Conservation (phyloP, 305 asterid genomes). For the Fraxinus baroniana region DNA sequence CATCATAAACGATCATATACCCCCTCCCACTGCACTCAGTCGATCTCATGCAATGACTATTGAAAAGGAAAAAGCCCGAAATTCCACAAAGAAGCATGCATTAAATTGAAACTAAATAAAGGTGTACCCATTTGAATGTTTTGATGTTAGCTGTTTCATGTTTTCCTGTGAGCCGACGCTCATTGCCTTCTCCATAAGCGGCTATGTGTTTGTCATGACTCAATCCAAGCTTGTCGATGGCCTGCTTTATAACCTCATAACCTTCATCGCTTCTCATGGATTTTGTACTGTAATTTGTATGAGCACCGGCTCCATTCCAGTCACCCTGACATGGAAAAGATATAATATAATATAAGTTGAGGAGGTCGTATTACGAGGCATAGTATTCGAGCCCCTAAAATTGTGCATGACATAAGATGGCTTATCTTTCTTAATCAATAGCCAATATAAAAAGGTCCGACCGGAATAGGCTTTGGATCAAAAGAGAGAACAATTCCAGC, state of each 20-base stretch:
- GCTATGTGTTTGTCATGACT: slow-evolving; percentile 72
- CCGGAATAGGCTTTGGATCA: slow-evolving; percentile 72
- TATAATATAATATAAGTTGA: background rate
- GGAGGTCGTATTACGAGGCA: background rate
- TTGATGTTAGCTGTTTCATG: slow-evolving; percentile 69
- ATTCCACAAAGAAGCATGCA: too few relatives aligned
- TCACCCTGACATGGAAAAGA: slow-evolving; percentile 39
- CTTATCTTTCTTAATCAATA: too few relatives aligned
- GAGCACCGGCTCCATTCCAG: slow-evolving; percentile 78
- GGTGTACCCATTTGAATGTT: slow-evolving; percentile 59
- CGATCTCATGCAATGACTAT: background rate
- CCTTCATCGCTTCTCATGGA: slow-evolving; percentile 71
- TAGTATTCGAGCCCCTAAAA: background rate
- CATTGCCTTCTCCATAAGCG: slow-evolving; percentile 78
- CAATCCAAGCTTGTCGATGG: slow-evolving; percentile 60
- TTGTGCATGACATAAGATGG: too few relatives aligned
- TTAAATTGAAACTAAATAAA: background rate
- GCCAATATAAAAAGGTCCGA: too few relatives aligned
- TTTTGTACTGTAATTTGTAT: slow-evolving; percentile 68
- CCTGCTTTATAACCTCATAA: slow-evolving; percentile 52
- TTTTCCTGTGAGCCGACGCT: slow-evolving; percentile 70
- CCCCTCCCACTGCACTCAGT: too few relatives aligned
- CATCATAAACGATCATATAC: too few relatives aligned
- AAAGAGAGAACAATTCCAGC: slow-evolving; percentile 63
- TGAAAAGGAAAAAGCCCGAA: too few relatives aligned